Evolutionary conservation across 352 stramenopile species (phyloP).

Genomic region (Pythium phragmiticola): DNA sequence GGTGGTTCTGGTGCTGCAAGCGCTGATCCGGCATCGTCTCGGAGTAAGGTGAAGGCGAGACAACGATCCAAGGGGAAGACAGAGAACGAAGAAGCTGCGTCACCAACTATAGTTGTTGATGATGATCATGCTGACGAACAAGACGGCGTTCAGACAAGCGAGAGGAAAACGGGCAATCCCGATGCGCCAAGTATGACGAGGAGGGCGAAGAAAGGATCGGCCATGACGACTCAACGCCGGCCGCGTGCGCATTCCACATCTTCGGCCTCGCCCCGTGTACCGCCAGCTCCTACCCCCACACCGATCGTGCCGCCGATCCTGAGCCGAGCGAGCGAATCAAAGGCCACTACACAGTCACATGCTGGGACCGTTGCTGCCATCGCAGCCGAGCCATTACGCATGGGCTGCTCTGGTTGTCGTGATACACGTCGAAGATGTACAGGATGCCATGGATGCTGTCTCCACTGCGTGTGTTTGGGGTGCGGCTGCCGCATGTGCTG

Average conservation of each 20-base stretch:
- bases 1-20: neutral
- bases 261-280: constrained; percentile 11
- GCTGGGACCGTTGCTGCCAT: neutral
- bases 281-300: neutral
- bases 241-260: constrained; percentile 25
- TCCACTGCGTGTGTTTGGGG: constrained; percentile 69
- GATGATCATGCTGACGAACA: neutral
- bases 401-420: constrained; percentile 62
- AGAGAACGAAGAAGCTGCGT: neutral
- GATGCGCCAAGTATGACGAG: neutral
- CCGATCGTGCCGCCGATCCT: neutral
- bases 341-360: neutral
- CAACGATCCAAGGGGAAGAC: constrained; percentile 1
- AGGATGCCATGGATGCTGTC: constrained; percentile 57
- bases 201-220: constrained; percentile 10
- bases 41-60: constrained; percentile 1
- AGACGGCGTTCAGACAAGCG: neutral
- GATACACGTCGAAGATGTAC: constrained; percentile 62
- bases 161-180: neutral
- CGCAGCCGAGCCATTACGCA: constrained; percentile 39
- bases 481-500: constrained; percentile 79
- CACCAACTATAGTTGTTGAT: neutral
- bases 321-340: neutral
- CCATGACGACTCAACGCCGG: neutral
- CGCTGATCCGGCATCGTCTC: neutral